Evolutionary conservation across 371 early-diverging fungal species (phyloP), one percentile per base, ranked within the genome.

Genomic region (Capillidium heterosporum): DNA sequence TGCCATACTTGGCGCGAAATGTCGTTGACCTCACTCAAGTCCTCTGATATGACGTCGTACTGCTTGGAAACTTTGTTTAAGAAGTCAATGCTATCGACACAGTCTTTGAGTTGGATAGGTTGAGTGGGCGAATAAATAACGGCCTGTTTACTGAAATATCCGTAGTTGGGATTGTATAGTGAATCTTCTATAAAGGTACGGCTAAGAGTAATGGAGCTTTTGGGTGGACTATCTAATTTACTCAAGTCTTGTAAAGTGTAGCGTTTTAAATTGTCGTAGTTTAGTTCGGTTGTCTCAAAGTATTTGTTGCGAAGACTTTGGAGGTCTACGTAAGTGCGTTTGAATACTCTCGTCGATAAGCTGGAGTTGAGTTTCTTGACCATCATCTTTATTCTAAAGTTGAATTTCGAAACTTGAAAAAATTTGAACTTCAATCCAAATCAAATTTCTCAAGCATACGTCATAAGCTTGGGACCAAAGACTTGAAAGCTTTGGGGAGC

Each of bases 81-180:
- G 63, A 95, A 90, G 49, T 83, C 84, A 56, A 86, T 74, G 55
- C 80, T 80, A 67, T 94, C 90, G 31, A 75, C 68, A 47, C 95
- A 74, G 24, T 58, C 59, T 26, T 32, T 61, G 5, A 51, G n/a
- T 4, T 31, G 3, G 17, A 51, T 15, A 19, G 17, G 15, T n/a
- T 19, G 29, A 15, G 8, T 17, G 4, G 50, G 35, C 2, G 85
- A 82, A 59, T 86, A 85, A 26, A 91, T 89, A n/a, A 80, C 75
- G 19, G 94, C 95, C 58, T 91, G 86, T 61, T 89, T 89, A 3
- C 90, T 87, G 67, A 95, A 97, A 71, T 95, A 97, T 1, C 98
- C 98, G 64, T 95, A 95, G 59, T 81, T 62, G 1, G 92, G 91
- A 64, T 95, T 87, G 71, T 95, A 97, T 4, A 97, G 78, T n/a